Evolutionary conservation across 306 rosid species (phyloP).

Genomic region (Inga laurina): DNA sequence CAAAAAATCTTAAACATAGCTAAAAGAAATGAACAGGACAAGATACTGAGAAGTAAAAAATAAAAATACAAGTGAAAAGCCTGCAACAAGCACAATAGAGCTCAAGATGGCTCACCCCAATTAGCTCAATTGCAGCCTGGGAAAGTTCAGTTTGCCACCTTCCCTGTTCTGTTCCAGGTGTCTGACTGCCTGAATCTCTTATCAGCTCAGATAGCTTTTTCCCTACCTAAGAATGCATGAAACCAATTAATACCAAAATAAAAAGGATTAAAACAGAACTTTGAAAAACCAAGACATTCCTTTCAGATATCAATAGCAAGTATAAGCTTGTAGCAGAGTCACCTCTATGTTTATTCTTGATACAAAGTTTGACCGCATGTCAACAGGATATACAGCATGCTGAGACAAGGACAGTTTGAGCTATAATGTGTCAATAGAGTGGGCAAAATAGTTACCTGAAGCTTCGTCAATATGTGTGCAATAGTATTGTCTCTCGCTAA

Average conservation of each 20-base stretch:
- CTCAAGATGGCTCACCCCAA: conserved; percentile 64
- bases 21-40: background rate
- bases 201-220: conserved; percentile 91
- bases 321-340: background rate
- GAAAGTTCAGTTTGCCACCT: conserved; percentile 99
- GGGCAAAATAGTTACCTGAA: conserved; percentile 63
- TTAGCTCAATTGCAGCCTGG: conserved; percentile 96
- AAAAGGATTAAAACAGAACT: background rate
- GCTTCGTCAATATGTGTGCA: conserved; percentile 95
- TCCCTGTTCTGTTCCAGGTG: conserved; percentile 82
- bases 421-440: background rate
- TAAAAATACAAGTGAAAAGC: conserved; percentile 12
- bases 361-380: conserved; percentile 2
- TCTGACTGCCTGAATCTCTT: conserved; percentile 89
- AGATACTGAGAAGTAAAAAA: background rate
- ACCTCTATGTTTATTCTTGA: background rate
- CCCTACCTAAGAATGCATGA: conserved; percentile 69
- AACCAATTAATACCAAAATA: conserved; percentile 18
- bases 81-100: conserved; percentile 3
- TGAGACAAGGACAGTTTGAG: background rate
- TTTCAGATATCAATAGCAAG: background rate
- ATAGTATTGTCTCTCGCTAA: conserved; percentile 94
- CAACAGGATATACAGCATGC: conserved; percentile 10
- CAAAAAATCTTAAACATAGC: background rate
- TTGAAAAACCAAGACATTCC: background rate